Base-by-base conservation (phyloP, 1,284 basidiomycete species). In the Rhodotorula mucilaginosa region DNA sequence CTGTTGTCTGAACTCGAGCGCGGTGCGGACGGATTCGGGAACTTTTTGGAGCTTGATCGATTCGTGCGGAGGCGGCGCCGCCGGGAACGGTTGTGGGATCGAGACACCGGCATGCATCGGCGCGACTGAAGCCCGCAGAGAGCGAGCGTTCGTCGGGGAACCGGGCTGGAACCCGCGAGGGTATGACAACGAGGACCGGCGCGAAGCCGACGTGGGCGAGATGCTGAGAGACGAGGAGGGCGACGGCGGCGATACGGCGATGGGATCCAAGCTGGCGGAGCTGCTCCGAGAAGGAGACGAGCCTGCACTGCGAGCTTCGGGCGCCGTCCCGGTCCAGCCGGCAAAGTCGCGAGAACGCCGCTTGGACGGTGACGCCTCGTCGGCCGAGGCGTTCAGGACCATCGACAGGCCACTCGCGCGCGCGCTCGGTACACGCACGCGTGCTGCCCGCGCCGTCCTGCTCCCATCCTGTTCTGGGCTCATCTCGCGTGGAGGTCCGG, bases 191-290 rank as follows among this genome's bases (percentile, higher is more conserved):
- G 74, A 76, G 19, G 74, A 65, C 7, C 74, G 72, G 47, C 74
- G 72, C 6, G 72, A 74, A 29, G 72, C 58, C 48, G 72, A 70
- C 62, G 78, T 65, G 51, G 73, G 66, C 46, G 76, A 54, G 56
- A 64, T 64, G 76, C 59, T 70, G 69, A 62, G 68, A n/a, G 71
- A 70, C 26, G 69, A 62, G 5, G 70, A 58, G 6, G 70, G 58
- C 58, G 73, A 75, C 5, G 58, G 73, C 63, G 72, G 67, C 31
- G 70, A 67, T 15, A 39, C 63, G 78, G 66, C 81, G 46, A 58
- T 61, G 78, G 29, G 78, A 80, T 72, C 79, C 79, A 13, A 79
- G 79, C 69, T 81, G 81, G 23, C 34, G 6, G 65, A 59, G 4
- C 47, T 48, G 34, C 60, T 59, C 7, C 64, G 58, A 0, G 66